Evolutionary conservation across 2,329 filamentous ascomycete genomes (phyloP).

Genomic region (Colletotrichum cordylinicola): DNA sequence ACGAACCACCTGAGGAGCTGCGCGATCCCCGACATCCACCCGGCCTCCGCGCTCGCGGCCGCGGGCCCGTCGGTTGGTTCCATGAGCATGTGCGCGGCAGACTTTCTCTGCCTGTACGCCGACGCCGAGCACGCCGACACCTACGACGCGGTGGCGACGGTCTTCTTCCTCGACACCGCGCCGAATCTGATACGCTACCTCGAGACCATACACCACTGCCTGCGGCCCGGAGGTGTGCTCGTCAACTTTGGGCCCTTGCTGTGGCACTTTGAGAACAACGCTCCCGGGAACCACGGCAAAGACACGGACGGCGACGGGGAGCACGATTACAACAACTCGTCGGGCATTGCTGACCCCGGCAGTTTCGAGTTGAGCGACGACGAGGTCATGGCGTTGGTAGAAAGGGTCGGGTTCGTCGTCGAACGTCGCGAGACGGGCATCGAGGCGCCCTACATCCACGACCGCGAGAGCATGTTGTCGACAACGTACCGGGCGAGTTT

Average conservation of each 20-base stretch:
- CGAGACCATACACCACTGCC: conserved; percentile 79
- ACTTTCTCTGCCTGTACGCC: conserved; percentile 88
- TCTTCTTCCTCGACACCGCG: conserved; percentile 98
- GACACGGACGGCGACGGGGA: conserved; percentile 57
- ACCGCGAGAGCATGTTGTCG: conserved; percentile 83
- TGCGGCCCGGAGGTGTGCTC: conserved; percentile 80
- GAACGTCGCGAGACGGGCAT: conserved; percentile 65
- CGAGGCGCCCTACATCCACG: conserved; percentile 87
- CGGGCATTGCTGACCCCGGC: conserved; percentile 86
- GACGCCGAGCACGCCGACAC: conserved; percentile 62
- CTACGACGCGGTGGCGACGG: conserved; percentile 85
- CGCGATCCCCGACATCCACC: conserved; percentile 81
- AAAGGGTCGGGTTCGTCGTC: conserved; percentile 78
- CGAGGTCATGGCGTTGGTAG: conserved; percentile 80
- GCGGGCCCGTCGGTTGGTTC: conserved; percentile 50
- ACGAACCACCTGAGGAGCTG: conserved; percentile 78
- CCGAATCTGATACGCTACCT: conserved; percentile 92
- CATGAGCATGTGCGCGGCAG: conserved; percentile 93
- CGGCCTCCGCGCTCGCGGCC: conserved; percentile 58
- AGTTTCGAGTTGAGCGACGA: conserved; percentile 90
- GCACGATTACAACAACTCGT: conserved; percentile 52
- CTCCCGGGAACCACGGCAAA: conserved; percentile 61
- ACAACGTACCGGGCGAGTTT: conserved; percentile 80
- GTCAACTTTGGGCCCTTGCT: conserved; percentile 90
- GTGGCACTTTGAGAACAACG: conserved; percentile 91